phyloP scores from a whole-genome alignment of 495 filamentous ascomycete genomes.

The Penicillium paxilli region DNA sequence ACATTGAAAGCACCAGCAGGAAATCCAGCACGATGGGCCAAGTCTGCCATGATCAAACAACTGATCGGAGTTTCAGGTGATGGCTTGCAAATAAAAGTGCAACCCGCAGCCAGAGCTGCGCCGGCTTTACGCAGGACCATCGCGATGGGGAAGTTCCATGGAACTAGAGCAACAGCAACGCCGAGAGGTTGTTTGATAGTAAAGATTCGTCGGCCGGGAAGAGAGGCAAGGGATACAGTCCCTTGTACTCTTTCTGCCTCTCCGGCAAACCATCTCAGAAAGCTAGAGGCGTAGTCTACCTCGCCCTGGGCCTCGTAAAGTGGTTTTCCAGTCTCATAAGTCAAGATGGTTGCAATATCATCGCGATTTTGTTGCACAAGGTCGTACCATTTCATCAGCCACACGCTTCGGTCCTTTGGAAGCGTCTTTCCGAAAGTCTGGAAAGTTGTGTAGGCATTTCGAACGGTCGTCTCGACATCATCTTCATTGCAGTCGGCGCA shows the following conservation, averaged over 20 bases:
- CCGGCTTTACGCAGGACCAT: constrained; percentile 65
- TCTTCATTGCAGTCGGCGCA: neutral
- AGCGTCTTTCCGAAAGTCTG: neutral
- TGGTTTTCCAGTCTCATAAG: constrained; percentile 51
- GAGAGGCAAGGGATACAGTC: constrained; percentile 29
- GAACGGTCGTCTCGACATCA: neutral
- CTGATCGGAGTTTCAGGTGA: constrained; percentile 54
- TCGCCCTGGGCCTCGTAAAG: constrained; percentile 44
- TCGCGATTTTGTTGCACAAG: constrained; percentile 36
- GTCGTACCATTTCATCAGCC: constrained; percentile 22
- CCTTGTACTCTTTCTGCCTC: constrained; percentile 50
- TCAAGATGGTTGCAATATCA: constrained; percentile 47
- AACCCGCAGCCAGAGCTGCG: constrained; percentile 63
- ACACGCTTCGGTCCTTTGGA: constrained; percentile 14
- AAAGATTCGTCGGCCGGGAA: constrained; percentile 35
- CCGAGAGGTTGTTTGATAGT: constrained; percentile 53
- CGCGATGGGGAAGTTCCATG: constrained; percentile 47
- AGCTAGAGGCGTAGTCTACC: constrained; percentile 45
- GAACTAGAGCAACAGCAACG: constrained; percentile 38
- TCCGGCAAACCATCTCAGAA: constrained; percentile 52
- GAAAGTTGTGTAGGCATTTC: neutral
- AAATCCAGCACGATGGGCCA: constrained; percentile 60
- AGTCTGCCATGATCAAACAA: constrained; percentile 52
- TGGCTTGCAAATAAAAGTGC: constrained; percentile 51
- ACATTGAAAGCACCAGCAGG: constrained; percentile 60